phyloP scores from a whole-genome alignment of 73 alveolate genomes.

The Symbiodinium natans region DNA sequence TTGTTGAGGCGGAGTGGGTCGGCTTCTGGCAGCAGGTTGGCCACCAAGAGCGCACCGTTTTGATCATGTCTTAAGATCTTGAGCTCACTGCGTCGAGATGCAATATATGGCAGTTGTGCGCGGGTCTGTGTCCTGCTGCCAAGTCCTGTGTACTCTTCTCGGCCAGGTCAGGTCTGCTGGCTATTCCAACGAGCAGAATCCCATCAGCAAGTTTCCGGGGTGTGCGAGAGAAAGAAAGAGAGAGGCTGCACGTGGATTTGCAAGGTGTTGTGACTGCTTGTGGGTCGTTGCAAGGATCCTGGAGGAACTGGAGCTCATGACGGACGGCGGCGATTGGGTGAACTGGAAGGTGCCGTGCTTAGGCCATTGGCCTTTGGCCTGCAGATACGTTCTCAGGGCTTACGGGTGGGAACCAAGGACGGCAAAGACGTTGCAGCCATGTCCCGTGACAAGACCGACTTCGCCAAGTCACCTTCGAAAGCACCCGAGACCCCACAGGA shows the following conservation, averaged over 20 bases:
- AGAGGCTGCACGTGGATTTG: too few species aligned
- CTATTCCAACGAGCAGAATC: neutral
- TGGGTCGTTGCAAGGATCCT: neutral
- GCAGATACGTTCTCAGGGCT: neutral
- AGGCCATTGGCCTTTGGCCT: neutral
- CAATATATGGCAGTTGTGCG: too few species aligned
- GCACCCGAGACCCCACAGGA: neutral
- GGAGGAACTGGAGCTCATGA: neutral
- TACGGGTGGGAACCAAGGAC: neutral
- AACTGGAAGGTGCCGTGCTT: neutral
- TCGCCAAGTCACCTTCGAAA: neutral
- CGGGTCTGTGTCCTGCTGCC: neutral
- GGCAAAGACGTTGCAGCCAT: neutral
- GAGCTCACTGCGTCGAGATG: too few species aligned
- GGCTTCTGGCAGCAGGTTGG: neutral
- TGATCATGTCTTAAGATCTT: neutral
- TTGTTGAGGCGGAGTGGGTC: neutral
- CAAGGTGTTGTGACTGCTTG: too few species aligned
- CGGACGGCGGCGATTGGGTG: conserved; percentile 6
- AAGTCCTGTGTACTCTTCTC: too few species aligned
- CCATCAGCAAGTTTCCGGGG: neutral
- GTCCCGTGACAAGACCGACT: conserved; percentile 9
- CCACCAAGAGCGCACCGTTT: neutral
- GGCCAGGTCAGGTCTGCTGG: neutral
- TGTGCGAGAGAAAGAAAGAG: too few species aligned